phyloP scores from a whole-genome alignment of 1,284 basidiomycete species.

The Baeospora myosura region DNA sequence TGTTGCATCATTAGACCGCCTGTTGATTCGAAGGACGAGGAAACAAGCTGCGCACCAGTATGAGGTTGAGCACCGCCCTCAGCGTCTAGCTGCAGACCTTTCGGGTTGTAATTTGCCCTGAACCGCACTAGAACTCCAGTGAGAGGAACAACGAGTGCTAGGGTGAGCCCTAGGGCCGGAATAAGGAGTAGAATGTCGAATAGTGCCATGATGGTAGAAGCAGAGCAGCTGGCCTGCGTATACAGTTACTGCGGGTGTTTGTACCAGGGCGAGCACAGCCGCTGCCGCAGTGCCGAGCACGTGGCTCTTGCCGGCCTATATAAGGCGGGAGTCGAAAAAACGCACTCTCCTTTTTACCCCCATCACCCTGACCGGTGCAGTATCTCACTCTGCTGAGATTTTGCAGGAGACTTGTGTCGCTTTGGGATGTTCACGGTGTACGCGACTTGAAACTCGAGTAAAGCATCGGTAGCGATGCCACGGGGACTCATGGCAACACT shows the following conservation, averaged over 20 bases:
- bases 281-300: too few species aligned
- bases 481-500: too few species aligned
- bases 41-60: constrained; percentile 65
- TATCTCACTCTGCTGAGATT: too few species aligned
- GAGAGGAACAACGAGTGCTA: constrained; percentile 56
- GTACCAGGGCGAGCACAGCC: neutral
- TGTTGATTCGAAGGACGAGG: constrained; percentile 25
- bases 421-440: too few species aligned
- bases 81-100: constrained; percentile 74
- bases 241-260: neutral
- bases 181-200: constrained; percentile 37
- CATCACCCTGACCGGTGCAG: too few species aligned
- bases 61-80: constrained; percentile 71
- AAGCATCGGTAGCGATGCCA: too few species aligned
- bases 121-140: constrained; percentile 65
- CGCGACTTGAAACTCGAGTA: too few species aligned
- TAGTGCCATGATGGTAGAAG: constrained; percentile 31
- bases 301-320: constrained; percentile 2
- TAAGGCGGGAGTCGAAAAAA: neutral
- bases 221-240: neutral
- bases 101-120: constrained; percentile 76
- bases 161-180: constrained; percentile 39
- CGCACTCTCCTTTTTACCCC: constrained; percentile 1
- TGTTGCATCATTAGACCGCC: neutral
- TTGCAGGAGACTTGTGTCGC: too few species aligned